Base-by-base conservation (phyloP, 2,329 filamentous ascomycete genomes). In the Neoascochyta sp. region DNA sequence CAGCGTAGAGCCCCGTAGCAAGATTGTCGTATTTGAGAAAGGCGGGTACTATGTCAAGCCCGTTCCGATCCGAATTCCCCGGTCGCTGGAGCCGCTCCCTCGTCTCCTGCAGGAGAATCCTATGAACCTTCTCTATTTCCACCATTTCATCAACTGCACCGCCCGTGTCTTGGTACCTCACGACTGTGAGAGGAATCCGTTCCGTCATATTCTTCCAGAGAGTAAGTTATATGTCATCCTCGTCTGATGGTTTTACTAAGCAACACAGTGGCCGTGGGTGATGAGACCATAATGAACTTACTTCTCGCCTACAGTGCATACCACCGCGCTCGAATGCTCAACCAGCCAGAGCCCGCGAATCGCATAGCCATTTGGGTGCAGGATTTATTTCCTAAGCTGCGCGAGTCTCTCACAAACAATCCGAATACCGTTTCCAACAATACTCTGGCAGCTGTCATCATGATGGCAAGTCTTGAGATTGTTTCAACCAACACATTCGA, bases 271-370 rank as follows among this genome's bases (percentile, higher is more conserved):
- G 82, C 82, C 13, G 68, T 85, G 14, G 70, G 70, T 36, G 79
- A 84, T 45, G 73, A 78, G 29, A 82, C 87, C 49, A 73, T 93
- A 1, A 70, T 93, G 29, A 84, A 85, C 43, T 68, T 93, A 17
- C 68, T 92, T 26, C 71, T 93, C 14, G 82, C 86, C 12, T 93
- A 88, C 59, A 87, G 84, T 47, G 86, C 86, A n/a, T 86, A 81
- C 16, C 86, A 93, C 57, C 77, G 86, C 33, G 83, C 86, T 7
- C 77, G 82, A 24, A 74, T 90, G 17, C 68, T 92, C 12, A 74
- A 76, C 17, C 83, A 90, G 41, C 73, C 75, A 0, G 85, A 90
- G 54, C 86, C 86, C 5, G 75, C 74, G 5, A 83, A 81, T 53
- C 78, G 86, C 13, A 92, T 93, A 43, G 85, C 86, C 2, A 69